Evolutionary conservation across 176 grass and related monocot genomes (phyloP).

Genomic region (Aegilops longissima): DNA sequence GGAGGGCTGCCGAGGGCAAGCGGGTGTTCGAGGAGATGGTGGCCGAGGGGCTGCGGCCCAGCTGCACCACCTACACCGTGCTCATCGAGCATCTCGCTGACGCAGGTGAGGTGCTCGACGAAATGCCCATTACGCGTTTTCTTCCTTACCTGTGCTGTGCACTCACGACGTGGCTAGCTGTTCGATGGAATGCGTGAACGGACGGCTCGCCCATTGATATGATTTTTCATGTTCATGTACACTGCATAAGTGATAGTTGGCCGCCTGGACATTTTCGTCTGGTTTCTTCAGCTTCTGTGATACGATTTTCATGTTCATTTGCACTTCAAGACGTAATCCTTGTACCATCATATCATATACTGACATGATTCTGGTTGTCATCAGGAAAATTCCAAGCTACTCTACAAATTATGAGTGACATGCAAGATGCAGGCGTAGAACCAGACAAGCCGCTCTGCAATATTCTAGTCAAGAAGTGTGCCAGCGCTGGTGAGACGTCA

Average conservation of each 20-base stretch:
- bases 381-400: constrained; percentile 69
- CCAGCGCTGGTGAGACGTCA: constrained; percentile 53
- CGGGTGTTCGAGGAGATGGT: constrained; percentile 64
- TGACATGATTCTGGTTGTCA: constrained; percentile 13
- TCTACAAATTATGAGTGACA: constrained; percentile 55
- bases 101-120: constrained; percentile 48
- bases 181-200: neutral
- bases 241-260: neutral
- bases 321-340: neutral
- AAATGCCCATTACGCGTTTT: constrained; percentile 6
- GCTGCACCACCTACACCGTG: constrained; percentile 75
- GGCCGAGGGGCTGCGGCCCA: constrained; percentile 54
- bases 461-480: constrained; percentile 74
- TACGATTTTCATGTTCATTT: constrained; percentile 4
- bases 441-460: constrained; percentile 75
- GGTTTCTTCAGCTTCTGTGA: neutral
- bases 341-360: constrained; percentile 16
- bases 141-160: neutral
- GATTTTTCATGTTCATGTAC: constrained; percentile 1
- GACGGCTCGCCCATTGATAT: neutral
- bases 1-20: constrained; percentile 39
- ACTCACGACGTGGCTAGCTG: neutral
- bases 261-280: neutral
- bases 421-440: constrained; percentile 72
- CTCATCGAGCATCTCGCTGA: constrained; percentile 68